Base-by-base conservation (phyloP, 1,284 basidiomycete species). In the Mycena sp. region DNA sequence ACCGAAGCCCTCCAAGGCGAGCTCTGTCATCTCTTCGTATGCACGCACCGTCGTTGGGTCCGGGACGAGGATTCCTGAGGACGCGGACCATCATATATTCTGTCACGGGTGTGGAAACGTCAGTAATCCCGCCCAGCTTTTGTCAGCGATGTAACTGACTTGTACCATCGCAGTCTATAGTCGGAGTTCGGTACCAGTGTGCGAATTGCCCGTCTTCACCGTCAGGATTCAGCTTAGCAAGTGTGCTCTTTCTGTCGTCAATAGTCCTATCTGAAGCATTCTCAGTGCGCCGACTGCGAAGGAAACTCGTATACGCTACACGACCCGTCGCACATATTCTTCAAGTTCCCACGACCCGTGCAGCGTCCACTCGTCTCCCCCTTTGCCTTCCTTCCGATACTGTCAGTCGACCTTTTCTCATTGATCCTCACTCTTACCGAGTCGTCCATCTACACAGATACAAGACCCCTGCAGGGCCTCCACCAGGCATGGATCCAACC, bases 251-350 rank as follows among this genome's bases (percentile, higher is more conserved):
- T 26, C 1, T 25, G 23, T 37, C 25, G 19, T 32, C 35, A 26
- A 26, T n/a, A n/a, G n/a, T n/a, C n/a, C n/a, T n/a, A n/a, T n/a
- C n/a, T n/a, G n/a, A n/a, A n/a, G n/a, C n/a, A n/a, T n/a, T n/a
- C n/a, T 32, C 60, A 95, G 93, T 96, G 95, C 73, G 80, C 85
- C 23, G 81, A 82, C 25, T 97, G 95, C 73, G 95, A 97, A 76
- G 76, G 81, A 43, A 82, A 83, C 38, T 95, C 93, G 0, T 93
- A 95, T 71, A 77, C 83, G 10, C 70, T 93, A 23, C 94, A 97
- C 72, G 88, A 96, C 73, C 87, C 93, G 0, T 85, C 84, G 75
- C 94, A 97, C 69, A 81, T 92, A 29, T 97, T 96, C 80, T 88
- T 96, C 83, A 95, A 93, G 72, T 81, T 96, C 37, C 88, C 89